These are phyloP conservation scores for Bipolaris zeicola DNA, from an alignment of 2,329 filamentous ascomycete genomes.

Conservation along the genomic window DNA sequence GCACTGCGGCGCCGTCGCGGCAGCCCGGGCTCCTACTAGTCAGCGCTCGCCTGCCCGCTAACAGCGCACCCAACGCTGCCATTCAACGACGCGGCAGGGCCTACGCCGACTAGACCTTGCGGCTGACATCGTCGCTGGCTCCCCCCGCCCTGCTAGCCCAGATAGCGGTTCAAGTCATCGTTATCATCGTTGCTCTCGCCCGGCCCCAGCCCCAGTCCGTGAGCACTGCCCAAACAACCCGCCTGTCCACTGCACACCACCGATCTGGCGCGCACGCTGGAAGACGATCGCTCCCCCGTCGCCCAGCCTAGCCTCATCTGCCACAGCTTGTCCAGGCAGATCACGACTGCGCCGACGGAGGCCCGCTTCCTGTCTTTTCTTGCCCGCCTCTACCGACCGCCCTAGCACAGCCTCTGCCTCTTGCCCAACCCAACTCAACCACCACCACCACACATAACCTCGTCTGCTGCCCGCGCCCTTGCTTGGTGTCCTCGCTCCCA, in stretches of 20 bases:
- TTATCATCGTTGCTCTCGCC: constrained; percentile 17
- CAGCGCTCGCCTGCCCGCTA: constrained; percentile 24
- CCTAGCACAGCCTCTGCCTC: constrained; percentile 42
- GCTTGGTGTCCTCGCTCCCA: constrained; percentile 21
- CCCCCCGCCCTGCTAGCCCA: constrained; percentile 33
- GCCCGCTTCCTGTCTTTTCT: constrained; percentile 54
- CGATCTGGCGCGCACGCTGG: constrained; percentile 49
- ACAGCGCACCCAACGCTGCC: constrained; percentile 25
- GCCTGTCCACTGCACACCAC: constrained; percentile 26
- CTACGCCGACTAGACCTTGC: constrained; percentile 31
- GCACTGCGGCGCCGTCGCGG: constrained; percentile 11
- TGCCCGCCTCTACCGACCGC: constrained; percentile 53
- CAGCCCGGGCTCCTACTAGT: constrained; percentile 23
- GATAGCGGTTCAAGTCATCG: constrained; percentile 31
- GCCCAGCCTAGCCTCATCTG: constrained; percentile 37
- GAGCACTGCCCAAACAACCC: constrained; percentile 24
- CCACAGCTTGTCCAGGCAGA: constrained; percentile 38
- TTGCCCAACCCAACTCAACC: constrained; percentile 4
- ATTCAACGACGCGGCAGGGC: constrained; percentile 37
- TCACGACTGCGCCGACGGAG: constrained; percentile 50
- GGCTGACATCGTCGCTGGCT: constrained; percentile 22
- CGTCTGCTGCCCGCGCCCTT: neutral
- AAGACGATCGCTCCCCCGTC: constrained; percentile 42
- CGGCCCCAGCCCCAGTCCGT: constrained; percentile 8
- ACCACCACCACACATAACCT: neutral